Percentiles rank a stretch among this genome's conserved stretches.
These are phyloP conservation scores for Lepiota brunneoincarnata DNA, from an alignment of 768 basidiomycete genomes.

Conservation along the genomic window DNA sequence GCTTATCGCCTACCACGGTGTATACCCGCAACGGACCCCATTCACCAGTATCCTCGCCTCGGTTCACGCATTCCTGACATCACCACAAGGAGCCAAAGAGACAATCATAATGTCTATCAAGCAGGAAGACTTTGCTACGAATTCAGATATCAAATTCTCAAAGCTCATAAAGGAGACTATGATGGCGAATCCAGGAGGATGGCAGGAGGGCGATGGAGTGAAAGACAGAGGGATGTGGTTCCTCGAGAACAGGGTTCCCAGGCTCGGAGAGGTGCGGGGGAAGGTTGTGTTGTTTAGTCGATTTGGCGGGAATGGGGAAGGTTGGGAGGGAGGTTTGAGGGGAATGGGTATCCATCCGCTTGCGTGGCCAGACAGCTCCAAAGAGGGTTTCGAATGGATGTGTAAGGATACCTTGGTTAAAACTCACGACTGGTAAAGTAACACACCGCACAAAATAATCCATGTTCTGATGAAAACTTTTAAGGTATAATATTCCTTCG, in stretches of 20 bases:
- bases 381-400: slow-evolving; percentile 76
- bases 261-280: slow-evolving; percentile 80
- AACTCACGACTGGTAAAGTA: slow-evolving; percentile 79
- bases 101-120: slow-evolving; percentile 87
- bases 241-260: slow-evolving; percentile 77
- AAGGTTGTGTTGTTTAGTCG: slow-evolving; percentile 84
- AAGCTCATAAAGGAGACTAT: slow-evolving; percentile 66
- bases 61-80: slow-evolving; percentile 63
- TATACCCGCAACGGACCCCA: slow-evolving; percentile 65
- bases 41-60: slow-evolving; percentile 65
- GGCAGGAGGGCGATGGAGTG: slow-evolving; percentile 15
- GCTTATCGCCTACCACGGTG: slow-evolving; percentile 78
- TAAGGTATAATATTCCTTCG: slow-evolving; percentile 77
- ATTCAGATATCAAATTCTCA: slow-evolving; percentile 54
- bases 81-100: slow-evolving; percentile 56
- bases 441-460: slow-evolving; percentile 14
- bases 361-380: slow-evolving; percentile 79
- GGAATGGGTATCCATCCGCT: slow-evolving; percentile 87
- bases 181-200: slow-evolving; percentile 46
- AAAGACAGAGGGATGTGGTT: slow-evolving; percentile 63
- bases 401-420: slow-evolving; percentile 66
- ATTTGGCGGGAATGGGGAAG: slow-evolving; percentile 68
- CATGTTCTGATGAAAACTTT: slow-evolving; percentile 1
- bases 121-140: slow-evolving; percentile 68
- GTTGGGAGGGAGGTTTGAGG: slow-evolving; percentile 66